These are phyloP conservation scores for Candida nanaspora DNA, from an alignment of 805 yeast species.

Conservation along the genomic window DNA sequence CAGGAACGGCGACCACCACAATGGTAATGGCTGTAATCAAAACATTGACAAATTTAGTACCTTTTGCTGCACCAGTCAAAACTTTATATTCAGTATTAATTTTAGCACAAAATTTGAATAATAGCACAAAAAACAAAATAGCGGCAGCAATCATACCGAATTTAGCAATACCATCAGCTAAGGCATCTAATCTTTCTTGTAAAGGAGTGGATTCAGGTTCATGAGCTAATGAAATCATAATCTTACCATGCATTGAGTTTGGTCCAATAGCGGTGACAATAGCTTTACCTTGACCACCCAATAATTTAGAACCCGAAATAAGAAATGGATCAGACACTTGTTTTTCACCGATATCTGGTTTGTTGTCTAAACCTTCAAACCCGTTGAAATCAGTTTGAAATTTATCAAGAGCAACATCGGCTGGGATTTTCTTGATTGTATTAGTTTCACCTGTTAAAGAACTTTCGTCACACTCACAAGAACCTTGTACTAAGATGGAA, in stretches of 20 bases:
- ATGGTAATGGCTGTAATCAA: conserved; percentile 87
- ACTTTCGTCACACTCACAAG: conserved; percentile 84
- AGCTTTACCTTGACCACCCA: conserved; percentile 82
- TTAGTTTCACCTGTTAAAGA: conserved; percentile 92
- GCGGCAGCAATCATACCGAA: conserved; percentile 85
- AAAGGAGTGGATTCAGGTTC: conserved; percentile 86
- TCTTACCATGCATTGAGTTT: conserved; percentile 86
- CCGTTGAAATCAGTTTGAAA: conserved; percentile 20
- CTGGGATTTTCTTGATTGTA: conserved; percentile 64
- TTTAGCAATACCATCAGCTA: conserved; percentile 93
- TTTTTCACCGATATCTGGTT: conserved; percentile 33
- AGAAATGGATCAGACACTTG: conserved; percentile 68
- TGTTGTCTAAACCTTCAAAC: conserved; percentile 1
- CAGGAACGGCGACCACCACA: conserved; percentile 98
- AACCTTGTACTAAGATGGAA: conserved; percentile 65
- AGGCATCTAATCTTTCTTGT: conserved; percentile 68
- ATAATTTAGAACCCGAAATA: conserved; percentile 84
- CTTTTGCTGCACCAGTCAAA: conserved; percentile 63
- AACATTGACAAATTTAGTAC: conserved; percentile 75
- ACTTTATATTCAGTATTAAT: conserved; percentile 38
- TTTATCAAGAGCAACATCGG: conserved; percentile 31
- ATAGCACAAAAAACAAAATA: conserved; percentile 70
- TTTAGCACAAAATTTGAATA: conserved; percentile 67
- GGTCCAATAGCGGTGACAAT: conserved; percentile 87
- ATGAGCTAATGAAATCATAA: conserved; percentile 69